These are phyloP conservation scores for Xanthoconium purpureum DNA, from an alignment of 768 basidiomycete species.

Conservation along the genomic window DNA sequence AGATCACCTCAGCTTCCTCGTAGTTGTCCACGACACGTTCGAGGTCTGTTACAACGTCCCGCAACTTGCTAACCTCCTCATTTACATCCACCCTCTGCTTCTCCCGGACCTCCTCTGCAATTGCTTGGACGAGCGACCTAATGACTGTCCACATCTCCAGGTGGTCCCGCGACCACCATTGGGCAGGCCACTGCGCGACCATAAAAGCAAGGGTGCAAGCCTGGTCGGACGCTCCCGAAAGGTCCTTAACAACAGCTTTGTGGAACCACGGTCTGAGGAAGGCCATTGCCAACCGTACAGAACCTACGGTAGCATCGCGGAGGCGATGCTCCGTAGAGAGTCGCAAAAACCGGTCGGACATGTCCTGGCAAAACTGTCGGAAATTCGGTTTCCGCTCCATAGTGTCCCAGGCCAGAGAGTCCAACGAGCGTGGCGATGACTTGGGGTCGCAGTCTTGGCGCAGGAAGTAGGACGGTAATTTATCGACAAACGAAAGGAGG, in stretches of 20 bases:
- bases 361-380: constrained; percentile 67
- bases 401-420: constrained; percentile 52
- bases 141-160: constrained; percentile 59
- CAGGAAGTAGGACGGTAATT: constrained; percentile 71
- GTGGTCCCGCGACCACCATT: constrained; percentile 66
- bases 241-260: constrained; percentile 40
- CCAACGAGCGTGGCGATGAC: constrained; percentile 30
- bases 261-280: constrained; percentile 74
- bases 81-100: constrained; percentile 39
- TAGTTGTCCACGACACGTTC: constrained; percentile 44
- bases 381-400: constrained; percentile 57
- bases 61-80: constrained; percentile 49
- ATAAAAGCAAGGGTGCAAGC: constrained; percentile 43
- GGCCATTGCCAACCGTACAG: constrained; percentile 63
- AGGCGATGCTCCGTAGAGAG: constrained; percentile 54
- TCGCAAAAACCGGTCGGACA: constrained; percentile 59
- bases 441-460: constrained; percentile 34
- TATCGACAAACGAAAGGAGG: constrained; percentile 58
- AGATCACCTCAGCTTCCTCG: constrained; percentile 32
- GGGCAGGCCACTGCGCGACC: constrained; percentile 65
- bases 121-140: constrained; percentile 53
- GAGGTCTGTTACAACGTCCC: constrained; percentile 48
- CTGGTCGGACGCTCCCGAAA: constrained; percentile 36
- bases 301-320: constrained; percentile 63
- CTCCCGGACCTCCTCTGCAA: constrained; percentile 65